A percentile compares a stretch with the other conserved stretches of the same genome.
phyloP scores from a whole-genome alignment of 169 alveolate genomes.

The Cryptosporidium sp. region DNA sequence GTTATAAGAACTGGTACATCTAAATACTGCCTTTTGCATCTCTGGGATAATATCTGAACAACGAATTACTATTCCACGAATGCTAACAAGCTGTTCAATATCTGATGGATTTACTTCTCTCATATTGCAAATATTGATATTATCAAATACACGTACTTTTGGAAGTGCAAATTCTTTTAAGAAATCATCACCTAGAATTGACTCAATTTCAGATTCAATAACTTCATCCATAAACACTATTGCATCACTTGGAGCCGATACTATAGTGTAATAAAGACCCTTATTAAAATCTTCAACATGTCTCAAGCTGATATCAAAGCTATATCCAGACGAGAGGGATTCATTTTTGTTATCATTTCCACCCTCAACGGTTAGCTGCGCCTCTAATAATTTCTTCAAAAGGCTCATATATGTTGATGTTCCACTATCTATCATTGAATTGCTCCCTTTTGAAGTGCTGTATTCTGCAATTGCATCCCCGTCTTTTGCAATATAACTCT shows the following conservation, averaged over 20 bases:
- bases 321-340: neutral
- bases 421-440: neutral
- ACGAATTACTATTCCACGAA: conserved; percentile 96
- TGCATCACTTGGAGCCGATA: conserved; percentile 64
- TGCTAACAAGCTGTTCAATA: conserved; percentile 91
- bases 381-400: conserved; percentile 45
- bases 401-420: conserved; percentile 48
- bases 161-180: conserved; percentile 63
- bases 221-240: conserved; percentile 73
- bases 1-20: conserved; percentile 83
- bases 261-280: conserved; percentile 37
- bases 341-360: conserved; percentile 12
- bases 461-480: conserved; percentile 29
- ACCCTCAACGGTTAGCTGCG: conserved; percentile 53
- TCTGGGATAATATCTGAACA: conserved; percentile 96
- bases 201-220: conserved; percentile 53
- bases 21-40: conserved; percentile 96
- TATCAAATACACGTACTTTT: conserved; percentile 68
- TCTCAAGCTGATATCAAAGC: conserved; percentile 70
- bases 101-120: conserved; percentile 89
- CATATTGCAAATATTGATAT: conserved; percentile 77
- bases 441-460: conserved; percentile 1
- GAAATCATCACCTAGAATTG: conserved; percentile 53
- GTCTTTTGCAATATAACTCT: conserved; percentile 44
- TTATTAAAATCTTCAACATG: conserved; percentile 45